Base-by-base conservation (phyloP, 2,329 filamentous ascomycete species). In the Phyllosticta citribraziliensis region DNA sequence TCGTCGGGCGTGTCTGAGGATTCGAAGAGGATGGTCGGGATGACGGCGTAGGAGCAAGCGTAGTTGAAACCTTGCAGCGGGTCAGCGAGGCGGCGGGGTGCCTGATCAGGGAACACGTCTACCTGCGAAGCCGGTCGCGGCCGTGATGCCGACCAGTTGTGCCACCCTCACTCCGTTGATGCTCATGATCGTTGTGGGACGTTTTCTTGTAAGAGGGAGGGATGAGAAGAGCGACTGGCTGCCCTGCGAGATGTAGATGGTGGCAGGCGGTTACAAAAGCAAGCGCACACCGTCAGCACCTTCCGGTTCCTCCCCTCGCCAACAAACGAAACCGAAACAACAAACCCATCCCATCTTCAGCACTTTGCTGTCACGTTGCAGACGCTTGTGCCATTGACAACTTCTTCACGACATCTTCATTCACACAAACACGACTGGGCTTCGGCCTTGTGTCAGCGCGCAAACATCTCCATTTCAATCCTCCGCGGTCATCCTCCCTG, bases 101-200 rank as follows among this genome's bases (percentile, higher is more conserved):
- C 25, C 40, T 47, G 51, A 14, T 10, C 25, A 5, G n/a, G n/a
- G 19, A 19, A 30, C 27, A 30, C 27, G 27, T 30, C 58, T 19
- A 60, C 58, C 58, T 35, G 58, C 58, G n/a, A 25, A 53, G 35
- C 51, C 55, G 22, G 47, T 56, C 24, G 58, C 53, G 12, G 58
- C 53, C 24, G 58, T 60, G 53, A 60, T 60, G 58, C 58, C 58
- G 24, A 60, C 53, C 35, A 51, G 22, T 25, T 60, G 58, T 11
- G 53, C 58, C 19, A 52, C 40, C 25, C 30, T 53, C 22, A 60
- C 24, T 9, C 58, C 52, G 35, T 53, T 51, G 25, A 40, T 27
- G 25, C 25, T 60, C n/a, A 22, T 60, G n/a, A 47, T 5, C 30
- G 52, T 47, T 19, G 30, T 47, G 40, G n/a, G n/a, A n/a, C 2